Conservation (phyloP, 176 grass and related monocot species). For the Eleusine coracana region DNA sequence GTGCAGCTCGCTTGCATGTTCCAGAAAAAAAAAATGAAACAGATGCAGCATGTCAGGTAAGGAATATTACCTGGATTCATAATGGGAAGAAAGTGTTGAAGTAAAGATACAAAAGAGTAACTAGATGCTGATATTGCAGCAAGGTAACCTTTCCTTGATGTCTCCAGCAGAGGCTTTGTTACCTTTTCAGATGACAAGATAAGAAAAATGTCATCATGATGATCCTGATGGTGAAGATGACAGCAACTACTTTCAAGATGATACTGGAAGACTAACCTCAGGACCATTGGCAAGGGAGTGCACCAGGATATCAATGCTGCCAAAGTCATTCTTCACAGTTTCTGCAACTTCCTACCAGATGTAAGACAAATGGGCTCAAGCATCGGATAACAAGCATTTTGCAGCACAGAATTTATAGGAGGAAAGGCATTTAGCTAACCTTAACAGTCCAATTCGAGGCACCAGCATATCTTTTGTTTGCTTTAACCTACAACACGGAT, state of each 20-base stretch:
- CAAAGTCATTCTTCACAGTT: slow-evolving; percentile 95
- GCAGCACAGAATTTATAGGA: not conserved
- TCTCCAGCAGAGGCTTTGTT: slow-evolving; percentile 84
- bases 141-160: slow-evolving; percentile 93
- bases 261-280: slow-evolving; percentile 45
- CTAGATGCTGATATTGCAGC: slow-evolving; percentile 95
- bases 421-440: slow-evolving; percentile 31
- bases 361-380: slow-evolving; percentile 27
- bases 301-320: slow-evolving; percentile 94
- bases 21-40: no score
- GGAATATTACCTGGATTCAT: slow-evolving; percentile 67
- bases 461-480: slow-evolving; percentile 90
- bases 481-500: slow-evolving; percentile 60
- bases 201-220: slow-evolving; percentile 13
- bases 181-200: slow-evolving; percentile 57
- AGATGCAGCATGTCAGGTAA: not conserved
- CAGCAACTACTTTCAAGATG: not conserved
- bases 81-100: slow-evolving; percentile 90
- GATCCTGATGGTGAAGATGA: not conserved
- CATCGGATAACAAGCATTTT: not conserved
- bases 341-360: slow-evolving; percentile 82
- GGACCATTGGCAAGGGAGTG: slow-evolving; percentile 98
- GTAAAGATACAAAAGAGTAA: slow-evolving; percentile 90
- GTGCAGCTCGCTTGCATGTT: no score
- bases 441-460: slow-evolving; percentile 92